Percentiles rank a stretch among this genome's conserved stretches.
These are phyloP conservation scores for Achaetomiella virescens DNA, from an alignment of 495 filamentous ascomycete genomes.

Conservation along the genomic window DNA sequence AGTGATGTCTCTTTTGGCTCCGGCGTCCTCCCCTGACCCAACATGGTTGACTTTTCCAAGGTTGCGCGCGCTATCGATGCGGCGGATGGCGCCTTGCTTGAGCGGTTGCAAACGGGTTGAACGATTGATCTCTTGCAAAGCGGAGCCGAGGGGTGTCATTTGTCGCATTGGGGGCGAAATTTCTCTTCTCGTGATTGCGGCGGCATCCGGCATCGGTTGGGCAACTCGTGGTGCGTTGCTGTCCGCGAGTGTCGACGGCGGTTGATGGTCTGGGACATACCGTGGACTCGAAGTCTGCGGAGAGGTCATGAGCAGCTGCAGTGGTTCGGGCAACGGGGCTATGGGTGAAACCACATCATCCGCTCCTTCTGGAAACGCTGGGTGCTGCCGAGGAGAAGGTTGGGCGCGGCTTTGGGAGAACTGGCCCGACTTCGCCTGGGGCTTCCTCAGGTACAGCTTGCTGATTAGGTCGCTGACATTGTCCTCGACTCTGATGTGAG, in stretches of 20 bases:
- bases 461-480: conserved; percentile 12
- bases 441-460: not conserved
- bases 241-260: too few species aligned
- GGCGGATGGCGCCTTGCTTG: conserved; percentile 4
- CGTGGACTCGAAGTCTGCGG: not conserved
- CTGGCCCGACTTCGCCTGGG: not conserved
- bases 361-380: not conserved
- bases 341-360: not conserved
- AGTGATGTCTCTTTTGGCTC: not conserved
- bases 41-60: not conserved
- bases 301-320: not conserved
- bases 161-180: too few species aligned
- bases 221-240: too few species aligned
- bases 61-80: conserved; percentile 18
- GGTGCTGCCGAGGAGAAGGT: not conserved
- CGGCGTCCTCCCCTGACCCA: not conserved
- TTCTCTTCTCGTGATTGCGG: too few species aligned
- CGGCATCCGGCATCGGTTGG: too few species aligned
- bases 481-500: conserved; percentile 1
- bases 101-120: not conserved
- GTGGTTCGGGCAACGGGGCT: conserved; percentile 1
- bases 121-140: not conserved
- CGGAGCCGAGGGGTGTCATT: not conserved
- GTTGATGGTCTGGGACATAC: too few species aligned
- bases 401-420: not conserved